Conservation (phyloP, 176 grass and related monocot genomes). For the Otatea glauca region DNA sequence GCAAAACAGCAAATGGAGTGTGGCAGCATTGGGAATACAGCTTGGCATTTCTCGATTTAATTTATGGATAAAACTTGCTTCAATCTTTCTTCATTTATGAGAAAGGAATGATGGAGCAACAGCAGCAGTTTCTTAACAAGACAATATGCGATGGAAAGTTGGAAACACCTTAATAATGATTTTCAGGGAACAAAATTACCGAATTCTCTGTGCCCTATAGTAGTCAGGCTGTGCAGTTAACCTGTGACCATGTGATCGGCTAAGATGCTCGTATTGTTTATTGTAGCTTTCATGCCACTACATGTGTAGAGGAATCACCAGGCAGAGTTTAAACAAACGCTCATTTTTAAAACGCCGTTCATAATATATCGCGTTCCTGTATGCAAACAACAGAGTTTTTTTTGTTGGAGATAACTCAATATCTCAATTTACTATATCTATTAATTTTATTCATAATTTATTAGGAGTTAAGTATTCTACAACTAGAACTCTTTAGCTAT, state of each 20-base stretch:
- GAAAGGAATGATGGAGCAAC: not conserved
- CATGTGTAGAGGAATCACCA: conserved; percentile 51
- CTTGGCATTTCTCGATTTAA: not conserved
- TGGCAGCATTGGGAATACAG: not conserved
- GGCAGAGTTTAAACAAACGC: conserved; percentile 46
- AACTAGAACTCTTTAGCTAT: no score
- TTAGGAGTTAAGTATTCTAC: no score
- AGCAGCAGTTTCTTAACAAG: not conserved
- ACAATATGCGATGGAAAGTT: no score
- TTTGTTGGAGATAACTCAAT: no score
- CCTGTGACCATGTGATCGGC: conserved; percentile 35
- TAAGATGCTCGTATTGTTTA: conserved; percentile 49
- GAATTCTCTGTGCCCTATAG: not conserved
- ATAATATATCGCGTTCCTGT: conserved; percentile 32
- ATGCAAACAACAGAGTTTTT: not conserved
- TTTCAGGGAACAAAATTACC: conserved; percentile 8
- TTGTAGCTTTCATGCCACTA: conserved; percentile 17
- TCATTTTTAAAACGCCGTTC: conserved; percentile 14
- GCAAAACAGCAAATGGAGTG: not conserved
- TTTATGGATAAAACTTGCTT: not conserved
- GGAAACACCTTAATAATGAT: not conserved
- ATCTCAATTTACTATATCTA: no score
- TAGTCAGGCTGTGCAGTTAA: conserved; percentile 20
- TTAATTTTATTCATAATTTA: no score
- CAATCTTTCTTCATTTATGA: not conserved